Evolutionary conservation across 2,329 filamentous ascomycete species (phyloP).

Genomic region (Akanthomyces uredinophilus): DNA sequence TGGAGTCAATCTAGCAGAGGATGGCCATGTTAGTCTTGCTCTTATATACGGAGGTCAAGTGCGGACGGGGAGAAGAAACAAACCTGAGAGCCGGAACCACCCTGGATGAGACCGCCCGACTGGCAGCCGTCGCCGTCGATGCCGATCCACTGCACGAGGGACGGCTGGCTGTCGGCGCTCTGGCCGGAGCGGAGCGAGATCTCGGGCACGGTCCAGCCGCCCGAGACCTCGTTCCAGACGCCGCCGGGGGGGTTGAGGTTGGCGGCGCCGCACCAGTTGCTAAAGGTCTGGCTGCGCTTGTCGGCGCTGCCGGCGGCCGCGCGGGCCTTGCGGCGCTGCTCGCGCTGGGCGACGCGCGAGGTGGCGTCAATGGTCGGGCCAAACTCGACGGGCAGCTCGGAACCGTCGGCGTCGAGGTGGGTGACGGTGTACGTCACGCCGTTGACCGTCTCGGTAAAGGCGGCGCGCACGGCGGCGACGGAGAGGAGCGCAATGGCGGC

Average conservation of each 20-base stretch:
- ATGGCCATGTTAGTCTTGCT: too few relatives aligned
- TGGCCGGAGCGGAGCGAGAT: not conserved
- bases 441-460: conserved; percentile 3
- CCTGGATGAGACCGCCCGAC: not conserved
- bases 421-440: conserved; percentile 12
- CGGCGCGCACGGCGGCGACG: conserved; percentile 1
- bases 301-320: conserved; percentile 28
- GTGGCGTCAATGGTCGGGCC: not conserved
- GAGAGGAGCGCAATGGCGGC: not conserved
- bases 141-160: conserved; percentile 6
- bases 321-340: conserved; percentile 27
- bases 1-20: not conserved
- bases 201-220: not conserved
- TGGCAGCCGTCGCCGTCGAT: conserved; percentile 9
- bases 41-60: not conserved
- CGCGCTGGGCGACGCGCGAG: not conserved
- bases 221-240: not conserved
- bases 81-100: conserved; percentile 4
- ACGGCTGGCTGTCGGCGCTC: not conserved
- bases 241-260: conserved; percentile 1
- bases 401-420: conserved; percentile 2
- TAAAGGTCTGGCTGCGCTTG: conserved; percentile 1
- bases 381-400: conserved; percentile 9
- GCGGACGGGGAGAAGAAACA: not conserved
- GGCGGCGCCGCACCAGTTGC: conserved; percentile 9